Conservation (phyloP, 257 asterid species). For the Forsythia viridissima region DNA sequence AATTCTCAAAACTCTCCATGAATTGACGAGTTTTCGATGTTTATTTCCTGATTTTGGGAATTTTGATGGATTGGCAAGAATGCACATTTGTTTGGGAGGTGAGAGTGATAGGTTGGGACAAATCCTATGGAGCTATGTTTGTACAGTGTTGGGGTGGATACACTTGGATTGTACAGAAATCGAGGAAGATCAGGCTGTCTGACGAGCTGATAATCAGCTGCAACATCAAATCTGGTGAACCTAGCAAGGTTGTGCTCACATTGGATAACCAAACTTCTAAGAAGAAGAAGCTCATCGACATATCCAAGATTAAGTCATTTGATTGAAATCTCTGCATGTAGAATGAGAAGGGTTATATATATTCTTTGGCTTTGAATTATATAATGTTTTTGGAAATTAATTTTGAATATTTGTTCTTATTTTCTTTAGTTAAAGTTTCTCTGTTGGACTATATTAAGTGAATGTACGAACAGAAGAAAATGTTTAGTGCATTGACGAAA, state of each 20-base stretch:
- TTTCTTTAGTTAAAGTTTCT: too few species aligned
- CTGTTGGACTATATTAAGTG: too few species aligned
- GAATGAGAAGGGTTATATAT: too few species aligned
- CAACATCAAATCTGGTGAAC: background rate
- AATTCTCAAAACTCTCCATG: background rate
- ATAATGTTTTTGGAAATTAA: too few species aligned
- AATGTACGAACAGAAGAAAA: too few species aligned
- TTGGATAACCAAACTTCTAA: constrained; percentile 14
- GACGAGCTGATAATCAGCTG: background rate
- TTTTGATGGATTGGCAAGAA: background rate
- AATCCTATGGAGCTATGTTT: background rate
- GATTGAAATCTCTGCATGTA: background rate
- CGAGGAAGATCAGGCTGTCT: background rate
- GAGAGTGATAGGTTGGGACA: background rate
- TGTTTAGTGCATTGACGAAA: too few species aligned
- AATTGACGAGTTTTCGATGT: too few species aligned
- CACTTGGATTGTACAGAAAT: background rate
- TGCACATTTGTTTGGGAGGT: background rate
- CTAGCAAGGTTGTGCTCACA: background rate
- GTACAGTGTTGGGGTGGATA: background rate
- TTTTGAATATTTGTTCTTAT: too few species aligned
- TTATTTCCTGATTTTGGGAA: background rate
- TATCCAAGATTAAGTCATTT: constrained; percentile 9
- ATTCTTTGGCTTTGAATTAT: too few species aligned
- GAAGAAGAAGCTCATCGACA: constrained; percentile 14